Percentiles rank a stretch among this genome's conserved stretches.
These are phyloP conservation scores for Xylaria intraflava DNA, from an alignment of 495 filamentous ascomycete genomes.

Conservation along the genomic window DNA sequence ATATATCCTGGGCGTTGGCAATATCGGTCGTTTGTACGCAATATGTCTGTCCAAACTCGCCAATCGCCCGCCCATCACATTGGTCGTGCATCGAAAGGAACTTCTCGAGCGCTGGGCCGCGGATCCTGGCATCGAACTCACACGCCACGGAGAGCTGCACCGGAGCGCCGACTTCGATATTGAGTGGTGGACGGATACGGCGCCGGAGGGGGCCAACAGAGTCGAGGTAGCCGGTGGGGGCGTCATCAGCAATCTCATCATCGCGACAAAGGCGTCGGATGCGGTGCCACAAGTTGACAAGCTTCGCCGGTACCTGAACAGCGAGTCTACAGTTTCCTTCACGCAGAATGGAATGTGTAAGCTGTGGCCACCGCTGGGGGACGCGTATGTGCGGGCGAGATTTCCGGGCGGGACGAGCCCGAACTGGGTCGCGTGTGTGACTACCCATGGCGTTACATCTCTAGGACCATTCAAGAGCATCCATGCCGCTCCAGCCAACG, in stretches of 20 bases:
- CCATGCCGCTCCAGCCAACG: constrained; percentile 57
- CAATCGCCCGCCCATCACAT: constrained; percentile 34
- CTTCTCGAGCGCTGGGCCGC: constrained; percentile 35
- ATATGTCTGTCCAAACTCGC: constrained; percentile 26
- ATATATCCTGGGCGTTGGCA: constrained; percentile 49
- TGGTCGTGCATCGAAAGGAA: constrained; percentile 39
- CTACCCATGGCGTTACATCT: constrained; percentile 63
- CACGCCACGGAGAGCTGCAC: constrained; percentile 27
- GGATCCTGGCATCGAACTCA: constrained; percentile 26
- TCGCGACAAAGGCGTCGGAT: constrained; percentile 61
- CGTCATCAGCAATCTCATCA: constrained; percentile 64
- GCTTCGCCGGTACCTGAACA: constrained; percentile 55
- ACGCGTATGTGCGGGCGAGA: constrained; percentile 20
- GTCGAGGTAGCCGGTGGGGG: constrained; percentile 19
- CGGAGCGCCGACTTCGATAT: constrained; percentile 42
- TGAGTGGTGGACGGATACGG: constrained; percentile 40
- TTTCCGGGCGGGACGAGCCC: constrained; percentile 47
- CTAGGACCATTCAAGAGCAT: constrained; percentile 52
- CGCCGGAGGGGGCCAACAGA: constrained; percentile 11
- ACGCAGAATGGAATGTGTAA: constrained; percentile 78
- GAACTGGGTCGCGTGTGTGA: constrained; percentile 59
- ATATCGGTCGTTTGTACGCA: constrained; percentile 45
- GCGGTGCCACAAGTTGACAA: constrained; percentile 53
- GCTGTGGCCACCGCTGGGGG: constrained; percentile 56
- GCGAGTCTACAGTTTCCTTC: constrained; percentile 62